A percentile compares a stretch with the other conserved stretches of the same genome.
phyloP scores from a whole-genome alignment of 345 rosid genomes.

The Eucalyptus cloeziana region DNA sequence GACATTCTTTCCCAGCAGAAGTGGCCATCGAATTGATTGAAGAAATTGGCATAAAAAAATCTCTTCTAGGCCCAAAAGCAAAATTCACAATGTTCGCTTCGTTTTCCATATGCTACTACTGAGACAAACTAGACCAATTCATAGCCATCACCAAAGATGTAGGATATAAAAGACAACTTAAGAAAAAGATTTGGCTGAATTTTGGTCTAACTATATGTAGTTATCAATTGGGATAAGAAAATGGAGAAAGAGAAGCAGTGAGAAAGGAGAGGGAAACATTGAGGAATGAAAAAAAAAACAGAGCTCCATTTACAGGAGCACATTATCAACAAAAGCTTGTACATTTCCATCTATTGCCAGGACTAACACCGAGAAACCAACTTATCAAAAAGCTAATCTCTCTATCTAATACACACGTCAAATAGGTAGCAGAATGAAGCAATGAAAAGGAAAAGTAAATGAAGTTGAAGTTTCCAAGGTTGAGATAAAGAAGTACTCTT shows the following conservation, averaged over 20 bases:
- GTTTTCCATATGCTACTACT: neutral
- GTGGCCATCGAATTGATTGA: neutral
- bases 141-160: neutral
- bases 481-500: constrained; percentile 19
- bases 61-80: neutral
- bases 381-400: neutral
- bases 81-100: neutral
- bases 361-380: neutral
- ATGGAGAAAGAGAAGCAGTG: neutral
- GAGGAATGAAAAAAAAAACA: neutral
- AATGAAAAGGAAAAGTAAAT: neutral
- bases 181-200: neutral
- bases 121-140: neutral
- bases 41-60: neutral
- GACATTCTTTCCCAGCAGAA: neutral
- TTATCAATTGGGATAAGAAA: neutral
- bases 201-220: neutral
- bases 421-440: neutral
- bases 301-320: neutral
- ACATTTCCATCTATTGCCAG: neutral
- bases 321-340: neutral
- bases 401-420: neutral
- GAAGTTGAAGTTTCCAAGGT: neutral
- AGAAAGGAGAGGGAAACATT: neutral
- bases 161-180: neutral